Base-by-base conservation (phyloP, 768 basidiomycete species). In the Rhodotorula kratochvilovae region DNA sequence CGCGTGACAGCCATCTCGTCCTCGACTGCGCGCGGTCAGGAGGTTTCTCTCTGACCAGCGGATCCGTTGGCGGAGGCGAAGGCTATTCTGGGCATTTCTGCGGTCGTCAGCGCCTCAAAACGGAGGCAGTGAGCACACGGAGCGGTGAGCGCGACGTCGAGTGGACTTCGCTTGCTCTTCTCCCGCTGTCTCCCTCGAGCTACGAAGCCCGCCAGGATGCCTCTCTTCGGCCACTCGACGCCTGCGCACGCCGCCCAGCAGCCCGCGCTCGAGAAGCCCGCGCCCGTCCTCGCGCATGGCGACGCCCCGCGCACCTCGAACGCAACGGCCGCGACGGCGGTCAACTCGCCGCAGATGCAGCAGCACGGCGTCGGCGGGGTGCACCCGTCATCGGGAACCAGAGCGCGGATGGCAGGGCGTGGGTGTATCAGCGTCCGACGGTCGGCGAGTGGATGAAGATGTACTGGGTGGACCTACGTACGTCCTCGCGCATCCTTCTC, bases 401-500 rank as follows among this genome's bases (percentile, higher is more conserved):
- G n/a, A n/a, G 31, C 19, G 53, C 42, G 21, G 46, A 36, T 1
- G 53, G 60, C 15, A 56, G 45, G 48, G 69, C 69, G 8, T 70
- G 64, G 59, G 39, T 70, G 2, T 61, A 70, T 23, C 71, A 68
- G 25, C 54, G 75, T 39, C 84, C 84, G 63, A 76, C 77, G 4
- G 75, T 83, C 48, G 79, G 78, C 21, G 67, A 77, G 1, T 85
- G 84, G 84, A 43, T 85, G 25, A 80, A 83, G 65, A 81, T 85
- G 11, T 84, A 86, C 81, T 82, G 81, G 11, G 76, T 84, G 58
- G 86, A 86, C 70, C 73, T 87, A 21, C 45, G 68, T 70, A n/a
- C 29, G 53, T 54, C 27, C 21, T 17, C 27, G 36, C 15, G n/a
- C 19, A 12, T 19, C 8, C 13, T 5, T 42, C 53, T n/a, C n/a